These are phyloP conservation scores for Fusarium drepaniforme DNA, from an alignment of 2,329 filamentous ascomycete species.

Conservation along the genomic window DNA sequence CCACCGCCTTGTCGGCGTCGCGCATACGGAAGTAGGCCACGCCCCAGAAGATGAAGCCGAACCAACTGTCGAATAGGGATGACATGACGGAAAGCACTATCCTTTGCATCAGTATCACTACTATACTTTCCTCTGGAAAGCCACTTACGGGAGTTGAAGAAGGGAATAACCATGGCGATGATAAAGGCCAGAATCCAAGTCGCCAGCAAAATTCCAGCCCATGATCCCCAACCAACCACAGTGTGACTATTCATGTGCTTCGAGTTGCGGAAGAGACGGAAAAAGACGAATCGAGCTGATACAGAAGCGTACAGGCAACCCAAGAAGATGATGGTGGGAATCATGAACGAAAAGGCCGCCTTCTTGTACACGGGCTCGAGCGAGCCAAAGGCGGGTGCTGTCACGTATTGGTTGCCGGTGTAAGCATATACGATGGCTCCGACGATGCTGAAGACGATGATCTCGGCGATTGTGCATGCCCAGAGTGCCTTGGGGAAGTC, in stretches of 20 bases:
- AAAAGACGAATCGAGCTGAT: conserved; percentile 91
- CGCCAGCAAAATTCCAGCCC: conserved; percentile 76
- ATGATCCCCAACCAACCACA: conserved; percentile 81
- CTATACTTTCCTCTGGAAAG: too few relatives aligned
- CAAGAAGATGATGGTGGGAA: conserved; percentile 92
- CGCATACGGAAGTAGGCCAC: conserved; percentile 85
- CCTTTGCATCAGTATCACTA: too few relatives aligned
- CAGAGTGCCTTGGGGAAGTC: conserved; percentile 96
- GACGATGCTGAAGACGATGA: conserved; percentile 87
- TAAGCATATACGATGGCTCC: conserved; percentile 88
- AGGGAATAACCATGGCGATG: conserved; percentile 92
- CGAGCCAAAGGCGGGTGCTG: conserved; percentile 87
- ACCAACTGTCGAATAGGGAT: conserved; percentile 93
- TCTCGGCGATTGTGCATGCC: conserved; percentile 88
- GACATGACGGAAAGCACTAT: conserved; percentile 79
- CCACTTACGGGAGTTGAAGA: conserved; percentile 80
- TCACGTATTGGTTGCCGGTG: conserved; percentile 90
- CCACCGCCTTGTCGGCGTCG: conserved; percentile 67
- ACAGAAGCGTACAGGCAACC: conserved; percentile 93
- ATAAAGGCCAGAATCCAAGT: conserved; percentile 93
- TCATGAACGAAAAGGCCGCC: conserved; percentile 93
- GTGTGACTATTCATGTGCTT: conserved; percentile 87
- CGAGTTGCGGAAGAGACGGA: conserved; percentile 85
- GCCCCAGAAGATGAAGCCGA: conserved; percentile 96
- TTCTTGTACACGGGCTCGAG: conserved; percentile 86